Base-by-base conservation (phyloP, 1,284 basidiomycete genomes). In the Agroathelia rolfsii region DNA sequence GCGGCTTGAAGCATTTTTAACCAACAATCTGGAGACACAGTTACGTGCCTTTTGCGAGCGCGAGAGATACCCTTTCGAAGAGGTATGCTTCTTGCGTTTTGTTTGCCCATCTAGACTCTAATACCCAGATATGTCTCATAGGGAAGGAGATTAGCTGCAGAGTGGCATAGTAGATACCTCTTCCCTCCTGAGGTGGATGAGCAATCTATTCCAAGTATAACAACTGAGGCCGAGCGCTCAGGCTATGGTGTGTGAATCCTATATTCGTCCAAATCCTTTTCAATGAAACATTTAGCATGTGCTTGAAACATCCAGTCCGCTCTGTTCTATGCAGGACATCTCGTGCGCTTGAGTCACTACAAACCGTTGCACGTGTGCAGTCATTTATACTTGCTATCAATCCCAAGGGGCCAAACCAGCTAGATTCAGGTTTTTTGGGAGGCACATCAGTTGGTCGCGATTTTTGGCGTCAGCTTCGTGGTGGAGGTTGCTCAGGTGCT, bases 301-400 rank as follows among this genome's bases (percentile, higher is more conserved):
- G n/a, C 14, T 13, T 21, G n/a, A 32, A 11, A 32, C 12, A 32
- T 9, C 28, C 44, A 76, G 72, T 66, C 24, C 52, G 58, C 32
- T 48, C 56, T 21, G 51, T 67, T 22, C 62, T 77, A 15, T 51
- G 55, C 25, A 53, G 64, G 30, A 55, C 66, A 2, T 76, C 73
- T 15, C 56, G 53, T 21, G 56, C 61, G 14, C 53, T 78, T 8
- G 72, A 77, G 44, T 61, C 65, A 6, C 52, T 78, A 3, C 54
- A 59, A 18, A 51, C 51, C 5, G 52, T 64, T 8, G 57, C 65
- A 9, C 70, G 70, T 2, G 50, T 71, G 6, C 71, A 79, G 29
- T 72, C 75, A 0, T 73, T 78, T 44, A 42, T 78, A 30, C 61
- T 80, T 3, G 69, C 71, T 2, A 64, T 78, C 23, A 64, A 76